Base-by-base conservation (phyloP, 2,329 filamentous ascomycete species). In the Trichothecium sympodiale region DNA sequence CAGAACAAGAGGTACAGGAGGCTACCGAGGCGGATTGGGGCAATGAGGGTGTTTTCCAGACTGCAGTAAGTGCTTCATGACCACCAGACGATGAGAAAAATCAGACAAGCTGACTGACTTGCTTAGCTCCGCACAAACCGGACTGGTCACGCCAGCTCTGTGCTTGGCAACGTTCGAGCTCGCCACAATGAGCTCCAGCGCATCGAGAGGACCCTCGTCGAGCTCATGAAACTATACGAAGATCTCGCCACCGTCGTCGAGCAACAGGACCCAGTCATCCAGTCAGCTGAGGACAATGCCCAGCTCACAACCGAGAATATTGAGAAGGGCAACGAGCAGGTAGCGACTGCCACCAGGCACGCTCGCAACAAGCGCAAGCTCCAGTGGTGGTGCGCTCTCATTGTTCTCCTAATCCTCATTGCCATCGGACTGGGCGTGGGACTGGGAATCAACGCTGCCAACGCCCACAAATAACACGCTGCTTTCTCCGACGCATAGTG, bases 121-220 rank as follows among this genome's bases (percentile, higher is more conserved):
- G 12, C 14, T 17, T 8, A 87, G 81, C 76, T 88, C 50, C 78
- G 77, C 52, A 75, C 70, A 48, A 87, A 85, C 66, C 80, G 80
- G 44, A 75, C 74, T 31, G 80, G 79, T 38, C 80, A 84, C 51
- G 83, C 82, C 29, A 74, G 69, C 34, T 77, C 78, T 13, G 76
- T 86, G 7, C 75, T 89, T 34, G 82, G 82, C 44, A 80, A 81
- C 43, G 84, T 89, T 28, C 80, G 82, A 45, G 83, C 82, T 27
- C 82, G 84, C 38, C 84, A 89, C 66, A 84, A 83, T 53, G 84
- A 89, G 60, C 78, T 89, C 43, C 74, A 84, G 61, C 76, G 75
- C 57, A 89, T 91, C 47, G 83, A 89, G 59, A 69, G 74, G 53
- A 86, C 81, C 5, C 69, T 89, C 44, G 62, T 65, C 26, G 80